Percentiles rank a stretch among this genome's conserved stretches.
These are phyloP conservation scores for Endotrypanum monterogeii DNA, from an alignment of 208 protist species.

Conservation along the genomic window DNA sequence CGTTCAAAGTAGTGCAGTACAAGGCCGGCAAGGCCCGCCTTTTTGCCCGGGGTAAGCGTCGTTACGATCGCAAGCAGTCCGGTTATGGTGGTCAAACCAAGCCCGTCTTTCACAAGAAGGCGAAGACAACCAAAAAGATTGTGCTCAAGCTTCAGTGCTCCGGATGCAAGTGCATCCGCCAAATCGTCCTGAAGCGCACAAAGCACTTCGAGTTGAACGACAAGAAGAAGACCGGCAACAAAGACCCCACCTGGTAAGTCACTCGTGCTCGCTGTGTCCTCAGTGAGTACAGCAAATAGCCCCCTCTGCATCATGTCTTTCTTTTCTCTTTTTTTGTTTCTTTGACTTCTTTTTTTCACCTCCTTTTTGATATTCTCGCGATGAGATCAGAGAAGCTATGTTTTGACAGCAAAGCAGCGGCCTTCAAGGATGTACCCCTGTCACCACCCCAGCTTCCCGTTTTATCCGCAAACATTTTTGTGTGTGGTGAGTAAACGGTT, in stretches of 20 bases:
- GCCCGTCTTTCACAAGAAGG: constrained; percentile 99
- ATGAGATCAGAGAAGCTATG: background rate
- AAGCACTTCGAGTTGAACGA: constrained; percentile 99
- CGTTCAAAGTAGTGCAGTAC: constrained; percentile 99
- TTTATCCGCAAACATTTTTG: background rate
- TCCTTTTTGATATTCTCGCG: background rate
- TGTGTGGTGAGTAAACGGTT: background rate
- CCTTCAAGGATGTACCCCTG: background rate
- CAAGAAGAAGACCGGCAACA: constrained; percentile 92
- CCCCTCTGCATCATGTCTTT: background rate
- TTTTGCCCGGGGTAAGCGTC: constrained; percentile 97
- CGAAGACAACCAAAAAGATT: constrained; percentile 99
- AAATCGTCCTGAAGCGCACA: constrained; percentile 96
- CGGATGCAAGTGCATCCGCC: constrained; percentile 95
- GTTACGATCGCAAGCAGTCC: constrained; percentile 99
- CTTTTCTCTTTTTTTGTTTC: background rate
- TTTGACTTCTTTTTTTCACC: background rate
- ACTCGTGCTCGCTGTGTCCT: background rate
- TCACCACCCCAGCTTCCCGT: background rate
- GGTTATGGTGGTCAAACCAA: constrained; percentile 99
- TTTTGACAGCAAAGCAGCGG: too few relatives aligned
- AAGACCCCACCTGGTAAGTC: constrained; percentile 90
- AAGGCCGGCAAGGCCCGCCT: constrained; percentile 99
- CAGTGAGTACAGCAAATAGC: background rate
- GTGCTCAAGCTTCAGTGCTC: constrained; percentile 98